Evolutionary conservation across 1,284 basidiomycete species (phyloP).

Genomic region (Ustilago loliicola): DNA sequence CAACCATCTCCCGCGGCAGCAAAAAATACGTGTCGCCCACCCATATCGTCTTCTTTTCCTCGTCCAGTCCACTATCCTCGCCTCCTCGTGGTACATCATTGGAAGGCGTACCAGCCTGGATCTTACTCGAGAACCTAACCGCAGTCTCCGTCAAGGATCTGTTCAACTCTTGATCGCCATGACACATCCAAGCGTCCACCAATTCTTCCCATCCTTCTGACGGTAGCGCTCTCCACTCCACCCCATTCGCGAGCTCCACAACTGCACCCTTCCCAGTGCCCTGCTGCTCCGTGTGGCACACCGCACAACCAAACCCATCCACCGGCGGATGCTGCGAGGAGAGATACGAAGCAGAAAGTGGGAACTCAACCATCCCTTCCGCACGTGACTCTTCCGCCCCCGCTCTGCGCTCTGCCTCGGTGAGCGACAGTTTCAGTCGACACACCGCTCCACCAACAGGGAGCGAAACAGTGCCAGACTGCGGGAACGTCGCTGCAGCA

Average conservation of each 20-base stretch:
- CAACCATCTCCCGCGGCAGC: neutral
- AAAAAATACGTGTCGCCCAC: constrained; percentile 45
- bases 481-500: constrained; percentile 6
- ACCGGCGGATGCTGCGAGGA: neutral
- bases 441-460: neutral
- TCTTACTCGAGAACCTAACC: constrained; percentile 26
- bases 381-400: constrained; percentile 9
- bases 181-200: constrained; percentile 98
- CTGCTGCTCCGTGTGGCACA: neutral
- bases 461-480: constrained; percentile 15
- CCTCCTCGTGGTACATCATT: neutral
- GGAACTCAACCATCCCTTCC: constrained; percentile 29
- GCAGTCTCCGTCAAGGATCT: constrained; percentile 37
- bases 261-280: neutral
- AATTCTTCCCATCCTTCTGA: constrained; percentile 97
- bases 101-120: neutral
- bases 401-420: constrained; percentile 15
- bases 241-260: neutral
- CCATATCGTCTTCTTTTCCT: constrained; percentile 23
- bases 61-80: neutral
- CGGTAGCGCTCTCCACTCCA: constrained; percentile 83
- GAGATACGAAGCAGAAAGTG: constrained; percentile 26
- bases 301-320: constrained; percentile 23
- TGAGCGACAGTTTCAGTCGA: constrained; percentile 26
- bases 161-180: constrained; percentile 79